Conservation (phyloP, 495 filamentous ascomycete species). For the Penicillium pancosmium region DNA sequence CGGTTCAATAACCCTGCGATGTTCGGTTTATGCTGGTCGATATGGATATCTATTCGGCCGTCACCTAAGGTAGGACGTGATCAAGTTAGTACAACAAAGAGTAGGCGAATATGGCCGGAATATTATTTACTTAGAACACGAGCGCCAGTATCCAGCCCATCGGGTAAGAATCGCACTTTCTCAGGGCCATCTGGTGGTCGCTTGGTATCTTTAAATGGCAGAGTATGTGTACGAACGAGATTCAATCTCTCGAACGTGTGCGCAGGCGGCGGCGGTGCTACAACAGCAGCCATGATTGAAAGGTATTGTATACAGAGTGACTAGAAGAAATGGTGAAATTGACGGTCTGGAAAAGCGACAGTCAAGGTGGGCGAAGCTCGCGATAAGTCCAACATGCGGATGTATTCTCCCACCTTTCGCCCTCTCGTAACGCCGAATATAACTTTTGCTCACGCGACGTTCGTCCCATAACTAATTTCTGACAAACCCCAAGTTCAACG, state of each 20-base stretch:
- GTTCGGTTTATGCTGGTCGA: conserved; percentile 26
- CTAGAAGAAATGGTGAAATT: not conserved
- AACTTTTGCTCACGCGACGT: not conserved
- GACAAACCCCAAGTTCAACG: not conserved
- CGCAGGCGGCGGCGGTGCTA: not conserved
- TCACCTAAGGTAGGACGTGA: conserved; percentile 18
- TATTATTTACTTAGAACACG: not conserved
- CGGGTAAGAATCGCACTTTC: not conserved
- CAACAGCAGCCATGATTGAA: not conserved
- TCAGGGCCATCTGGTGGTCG: not conserved
- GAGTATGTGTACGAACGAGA: not conserved
- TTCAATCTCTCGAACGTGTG: not conserved
- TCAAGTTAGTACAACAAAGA: not conserved
- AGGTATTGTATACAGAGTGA: not conserved
- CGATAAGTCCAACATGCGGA: not conserved
- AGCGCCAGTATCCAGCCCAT: not conserved
- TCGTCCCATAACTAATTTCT: not conserved
- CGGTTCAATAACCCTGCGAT: conserved; percentile 28
- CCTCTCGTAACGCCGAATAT: not conserved
- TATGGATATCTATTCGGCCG: conserved; percentile 31
- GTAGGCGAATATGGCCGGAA: not conserved
- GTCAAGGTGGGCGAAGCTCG: not conserved
- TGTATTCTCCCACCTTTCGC: not conserved
- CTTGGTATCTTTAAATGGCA: not conserved
- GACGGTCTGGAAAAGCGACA: not conserved